Evolutionary conservation across 2,329 filamentous ascomycete genomes (phyloP).

Genomic region (Ophiostoma sp.): DNA sequence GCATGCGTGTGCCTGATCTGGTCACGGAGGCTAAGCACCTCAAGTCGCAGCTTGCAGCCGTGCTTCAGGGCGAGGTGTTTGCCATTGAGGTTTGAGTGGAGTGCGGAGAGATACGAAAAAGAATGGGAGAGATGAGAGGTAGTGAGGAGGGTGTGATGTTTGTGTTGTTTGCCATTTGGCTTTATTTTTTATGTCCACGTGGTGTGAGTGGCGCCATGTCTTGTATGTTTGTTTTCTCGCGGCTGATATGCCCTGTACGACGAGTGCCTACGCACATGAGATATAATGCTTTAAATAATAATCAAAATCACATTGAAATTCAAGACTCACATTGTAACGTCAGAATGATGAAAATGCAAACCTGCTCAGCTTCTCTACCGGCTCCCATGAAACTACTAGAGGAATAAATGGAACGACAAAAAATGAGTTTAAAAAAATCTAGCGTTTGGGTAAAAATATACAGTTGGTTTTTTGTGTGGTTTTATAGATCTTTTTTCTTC

Average conservation of each 20-base stretch:
- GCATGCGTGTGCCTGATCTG: neutral
- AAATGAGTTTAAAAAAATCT: neutral
- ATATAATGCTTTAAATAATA: neutral
- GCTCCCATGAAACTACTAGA: neutral
- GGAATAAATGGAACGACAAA: conserved; percentile 2
- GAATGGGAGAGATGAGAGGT: neutral
- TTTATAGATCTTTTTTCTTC: conserved; percentile 6
- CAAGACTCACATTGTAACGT: neutral
- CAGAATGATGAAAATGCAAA: neutral
- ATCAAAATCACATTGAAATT: neutral
- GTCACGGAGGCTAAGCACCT: neutral
- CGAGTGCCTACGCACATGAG: neutral
- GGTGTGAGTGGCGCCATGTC: neutral
- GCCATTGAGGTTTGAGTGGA: conserved; percentile 17
- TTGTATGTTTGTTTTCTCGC: neutral
- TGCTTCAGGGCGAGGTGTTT: conserved; percentile 22
- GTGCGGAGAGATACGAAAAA: neutral
- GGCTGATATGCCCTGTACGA: neutral
- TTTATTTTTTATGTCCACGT: neutral
- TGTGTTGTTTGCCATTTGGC: neutral
- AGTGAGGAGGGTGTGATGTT: neutral
- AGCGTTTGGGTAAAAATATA: conserved; percentile 3
- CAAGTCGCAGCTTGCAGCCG: neutral
- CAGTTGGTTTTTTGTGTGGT: conserved; percentile 2
- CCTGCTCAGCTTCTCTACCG: neutral